These are phyloP conservation scores for Kodamaea laetipori DNA, from an alignment of 805 yeast genomes.

Conservation along the genomic window DNA sequence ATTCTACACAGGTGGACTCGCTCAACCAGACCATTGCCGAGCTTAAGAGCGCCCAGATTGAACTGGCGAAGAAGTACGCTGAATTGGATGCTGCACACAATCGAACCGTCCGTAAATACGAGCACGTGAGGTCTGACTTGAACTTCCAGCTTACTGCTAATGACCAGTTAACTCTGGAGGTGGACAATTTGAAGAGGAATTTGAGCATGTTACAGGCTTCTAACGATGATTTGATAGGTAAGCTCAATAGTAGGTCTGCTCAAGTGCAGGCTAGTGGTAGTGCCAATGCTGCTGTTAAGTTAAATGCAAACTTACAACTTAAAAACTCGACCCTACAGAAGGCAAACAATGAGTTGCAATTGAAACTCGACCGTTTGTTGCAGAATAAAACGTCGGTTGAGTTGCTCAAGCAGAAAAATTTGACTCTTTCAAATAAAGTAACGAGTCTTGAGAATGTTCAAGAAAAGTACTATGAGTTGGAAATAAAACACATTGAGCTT, in stretches of 20 bases:
- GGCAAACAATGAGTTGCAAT: slow-evolving; percentile 52
- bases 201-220: slow-evolving; percentile 29
- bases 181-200: slow-evolving; percentile 30
- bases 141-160: slow-evolving; percentile 34
- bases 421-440: slow-evolving; percentile 42
- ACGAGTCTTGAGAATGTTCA: slow-evolving; percentile 42
- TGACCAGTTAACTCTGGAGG: slow-evolving; percentile 42
- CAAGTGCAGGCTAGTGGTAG: slow-evolving; percentile 12
- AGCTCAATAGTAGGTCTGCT: slow-evolving; percentile 31
- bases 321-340: slow-evolving; percentile 46
- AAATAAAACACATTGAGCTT: slow-evolving; percentile 51
- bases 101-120: slow-evolving; percentile 28
- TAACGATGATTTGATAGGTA: slow-evolving; percentile 33
- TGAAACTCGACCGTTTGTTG: slow-evolving; percentile 51
- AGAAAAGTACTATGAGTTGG: slow-evolving; percentile 48
- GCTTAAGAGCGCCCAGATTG: slow-evolving; percentile 23
- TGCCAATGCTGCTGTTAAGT: slow-evolving; percentile 13
- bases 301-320: slow-evolving; percentile 23
- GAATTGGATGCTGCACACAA: slow-evolving; percentile 25
- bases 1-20: slow-evolving; percentile 20
- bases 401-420: slow-evolving; percentile 58
- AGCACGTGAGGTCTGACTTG: slow-evolving; percentile 39
- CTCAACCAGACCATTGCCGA: slow-evolving; percentile 22
- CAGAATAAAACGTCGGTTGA: slow-evolving; percentile 52
- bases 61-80: slow-evolving; percentile 14